Evolutionary conservation across 1,284 basidiomycete species (phyloP).

Genomic region (Trichosporon asahii): DNA sequence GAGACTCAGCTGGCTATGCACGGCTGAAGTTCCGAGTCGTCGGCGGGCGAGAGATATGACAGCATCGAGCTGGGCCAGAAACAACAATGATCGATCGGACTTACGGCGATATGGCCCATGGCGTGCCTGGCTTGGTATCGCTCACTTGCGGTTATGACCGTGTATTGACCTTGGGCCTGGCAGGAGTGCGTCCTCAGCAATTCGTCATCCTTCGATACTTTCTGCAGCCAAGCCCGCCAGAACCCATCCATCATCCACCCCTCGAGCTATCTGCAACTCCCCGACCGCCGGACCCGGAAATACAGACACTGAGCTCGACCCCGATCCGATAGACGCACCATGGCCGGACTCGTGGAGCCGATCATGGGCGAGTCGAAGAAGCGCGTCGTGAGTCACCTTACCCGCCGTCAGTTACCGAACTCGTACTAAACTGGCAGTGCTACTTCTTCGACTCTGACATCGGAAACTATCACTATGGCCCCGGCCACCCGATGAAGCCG

Average conservation of each 20-base stretch:
- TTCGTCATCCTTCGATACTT: slow-evolving; percentile 6
- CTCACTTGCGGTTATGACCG: slow-evolving; percentile 2
- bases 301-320: background rate
- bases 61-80: background rate
- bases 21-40: background rate
- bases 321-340: slow-evolving; percentile 6
- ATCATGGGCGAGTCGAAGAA: slow-evolving; percentile 77
- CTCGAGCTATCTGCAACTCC: background rate
- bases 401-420: background rate
- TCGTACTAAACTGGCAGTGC: slow-evolving; percentile 60
- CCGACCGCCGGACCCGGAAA: background rate
- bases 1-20: slow-evolving; percentile 2
- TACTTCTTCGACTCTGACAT: slow-evolving; percentile 99
- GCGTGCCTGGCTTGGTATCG: slow-evolving; percentile 3
- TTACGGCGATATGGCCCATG: slow-evolving; percentile 16
- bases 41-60: slow-evolving; percentile 10
- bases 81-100: slow-evolving; percentile 10
- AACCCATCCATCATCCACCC: background rate
- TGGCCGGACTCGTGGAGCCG: slow-evolving; percentile 57
- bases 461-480: slow-evolving; percentile 97
- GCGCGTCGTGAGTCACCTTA: slow-evolving; percentile 66
- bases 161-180: background rate
- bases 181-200: background rate
- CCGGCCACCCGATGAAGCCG: slow-evolving; percentile 77
- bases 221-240: background rate